A percentile compares a stretch with the other conserved stretches of the same genome.
Conservation (phyloP, 2,329 filamentous ascomycete species). For the Diaporthe helianthi region DNA sequence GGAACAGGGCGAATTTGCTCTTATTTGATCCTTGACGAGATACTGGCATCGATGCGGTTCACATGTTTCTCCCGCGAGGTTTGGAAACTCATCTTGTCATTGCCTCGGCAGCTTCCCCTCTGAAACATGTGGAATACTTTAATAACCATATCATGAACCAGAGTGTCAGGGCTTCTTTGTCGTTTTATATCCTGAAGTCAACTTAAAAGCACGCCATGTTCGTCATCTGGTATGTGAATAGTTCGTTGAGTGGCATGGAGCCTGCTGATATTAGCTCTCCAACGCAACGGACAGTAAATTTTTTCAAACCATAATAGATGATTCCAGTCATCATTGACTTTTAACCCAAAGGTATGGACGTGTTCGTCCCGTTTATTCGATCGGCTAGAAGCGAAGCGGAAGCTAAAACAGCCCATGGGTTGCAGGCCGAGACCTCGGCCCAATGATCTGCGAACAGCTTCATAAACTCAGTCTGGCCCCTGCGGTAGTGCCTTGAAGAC, state of each 20-base stretch:
- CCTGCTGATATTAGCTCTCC: neutral
- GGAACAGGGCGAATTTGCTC: neutral
- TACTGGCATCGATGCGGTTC: neutral
- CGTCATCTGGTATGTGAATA: neutral
- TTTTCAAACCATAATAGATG: neutral
- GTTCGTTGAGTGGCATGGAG: neutral
- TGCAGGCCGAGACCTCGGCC: neutral
- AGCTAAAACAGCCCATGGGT: neutral
- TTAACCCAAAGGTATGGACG: too few species aligned
- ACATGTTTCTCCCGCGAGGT: neutral
- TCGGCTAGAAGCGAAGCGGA: neutral
- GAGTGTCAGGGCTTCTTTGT: too few species aligned
- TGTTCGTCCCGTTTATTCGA: conserved; percentile 6
- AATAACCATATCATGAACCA: neutral
- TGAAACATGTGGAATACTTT: too few species aligned
- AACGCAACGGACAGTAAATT: neutral
- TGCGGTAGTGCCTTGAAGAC: neutral
- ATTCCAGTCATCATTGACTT: conserved; percentile 4
- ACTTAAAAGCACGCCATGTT: too few species aligned
- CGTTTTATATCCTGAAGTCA: neutral
- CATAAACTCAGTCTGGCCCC: neutral
- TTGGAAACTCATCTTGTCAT: neutral
- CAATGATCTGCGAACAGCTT: conserved; percentile 14
- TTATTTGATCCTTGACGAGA: too few species aligned
- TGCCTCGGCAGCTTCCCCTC: too few species aligned